Conservation (phyloP, 257 asterid genomes). For the Salvia rosmarinus region DNA sequence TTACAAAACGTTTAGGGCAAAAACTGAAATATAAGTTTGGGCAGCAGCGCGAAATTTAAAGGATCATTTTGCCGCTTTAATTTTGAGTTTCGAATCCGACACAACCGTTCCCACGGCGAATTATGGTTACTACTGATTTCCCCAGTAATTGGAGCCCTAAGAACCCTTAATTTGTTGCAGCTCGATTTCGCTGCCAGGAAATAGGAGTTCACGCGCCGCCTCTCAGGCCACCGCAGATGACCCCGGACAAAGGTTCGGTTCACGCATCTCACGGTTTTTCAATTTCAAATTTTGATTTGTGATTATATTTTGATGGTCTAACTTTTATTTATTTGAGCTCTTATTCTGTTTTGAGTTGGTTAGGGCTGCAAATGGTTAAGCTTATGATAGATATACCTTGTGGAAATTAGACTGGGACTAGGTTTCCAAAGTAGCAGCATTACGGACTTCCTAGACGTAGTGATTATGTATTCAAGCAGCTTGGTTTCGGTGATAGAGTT, state of each 20-base stretch:
- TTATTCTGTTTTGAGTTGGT: slow-evolving; percentile 19
- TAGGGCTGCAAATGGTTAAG: slow-evolving; percentile 31
- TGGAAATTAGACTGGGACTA: slow-evolving; percentile 11
- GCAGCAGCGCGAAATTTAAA: slow-evolving; percentile 13
- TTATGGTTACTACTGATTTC: slow-evolving; percentile 22
- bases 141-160: slow-evolving; percentile 33
- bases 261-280: slow-evolving; percentile 3
- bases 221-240: slow-evolving; percentile 53
- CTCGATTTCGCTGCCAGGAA: slow-evolving; percentile 11
- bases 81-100: slow-evolving; percentile 28
- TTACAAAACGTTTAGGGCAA: slow-evolving; percentile 12
- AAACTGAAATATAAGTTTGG: background rate
- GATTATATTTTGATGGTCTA: background rate
- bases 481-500: background rate
- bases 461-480: slow-evolving; percentile 9
- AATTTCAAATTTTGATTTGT: background rate
- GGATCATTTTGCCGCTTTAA: slow-evolving; percentile 41
- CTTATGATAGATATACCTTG: background rate
- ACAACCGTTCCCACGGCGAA: background rate
- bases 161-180: slow-evolving; percentile 4
- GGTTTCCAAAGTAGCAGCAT: background rate
- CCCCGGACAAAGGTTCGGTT: slow-evolving; percentile 50
- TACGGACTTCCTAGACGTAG: background rate
- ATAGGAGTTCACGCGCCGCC: slow-evolving; percentile 63
- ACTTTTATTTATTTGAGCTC: background rate